phyloP scores from a whole-genome alignment of 1,139 yeast genomes.

The Pichia sp. region DNA sequence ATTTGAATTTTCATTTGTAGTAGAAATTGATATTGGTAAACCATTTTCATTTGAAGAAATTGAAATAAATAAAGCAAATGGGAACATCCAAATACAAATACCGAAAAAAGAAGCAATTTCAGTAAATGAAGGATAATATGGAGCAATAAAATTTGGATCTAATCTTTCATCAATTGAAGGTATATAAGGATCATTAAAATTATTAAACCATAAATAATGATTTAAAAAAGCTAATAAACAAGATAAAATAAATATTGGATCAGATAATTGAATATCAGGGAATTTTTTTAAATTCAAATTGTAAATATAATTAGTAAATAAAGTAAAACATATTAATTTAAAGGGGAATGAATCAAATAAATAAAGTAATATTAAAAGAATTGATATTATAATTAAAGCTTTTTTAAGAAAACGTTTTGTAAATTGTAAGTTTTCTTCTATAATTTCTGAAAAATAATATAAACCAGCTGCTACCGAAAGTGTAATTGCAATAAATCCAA shows the following conservation, averaged over 20 bases:
- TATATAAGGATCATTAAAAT: constrained; percentile 65
- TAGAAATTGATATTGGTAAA: constrained; percentile 42
- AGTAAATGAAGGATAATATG: constrained; percentile 72
- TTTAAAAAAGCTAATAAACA: constrained; percentile 70
- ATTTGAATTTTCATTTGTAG: background rate
- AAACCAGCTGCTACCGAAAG: constrained; percentile 80
- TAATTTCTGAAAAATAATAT: constrained; percentile 83
- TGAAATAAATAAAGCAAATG: constrained; percentile 86
- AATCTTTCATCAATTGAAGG: constrained; percentile 53
- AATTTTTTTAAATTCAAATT: constrained; percentile 69
- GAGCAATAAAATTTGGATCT: constrained; percentile 53
- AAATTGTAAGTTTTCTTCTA: constrained; percentile 87
- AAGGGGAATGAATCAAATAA: constrained; percentile 77
- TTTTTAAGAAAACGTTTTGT: constrained; percentile 56
- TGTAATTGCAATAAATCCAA: constrained; percentile 71
- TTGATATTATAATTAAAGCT: background rate
- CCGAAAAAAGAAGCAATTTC: constrained; percentile 95
- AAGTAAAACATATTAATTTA: constrained; percentile 54
- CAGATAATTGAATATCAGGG: constrained; percentile 73
- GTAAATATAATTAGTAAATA: constrained; percentile 66
- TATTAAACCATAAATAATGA: constrained; percentile 86
- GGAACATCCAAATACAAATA: constrained; percentile 86
- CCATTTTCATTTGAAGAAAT: constrained; percentile 89
- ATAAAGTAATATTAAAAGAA: constrained; percentile 42
- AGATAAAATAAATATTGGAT: constrained; percentile 64